phyloP scores from a whole-genome alignment of 208 protist species.

The Trypanosoma cruzi region DNA sequence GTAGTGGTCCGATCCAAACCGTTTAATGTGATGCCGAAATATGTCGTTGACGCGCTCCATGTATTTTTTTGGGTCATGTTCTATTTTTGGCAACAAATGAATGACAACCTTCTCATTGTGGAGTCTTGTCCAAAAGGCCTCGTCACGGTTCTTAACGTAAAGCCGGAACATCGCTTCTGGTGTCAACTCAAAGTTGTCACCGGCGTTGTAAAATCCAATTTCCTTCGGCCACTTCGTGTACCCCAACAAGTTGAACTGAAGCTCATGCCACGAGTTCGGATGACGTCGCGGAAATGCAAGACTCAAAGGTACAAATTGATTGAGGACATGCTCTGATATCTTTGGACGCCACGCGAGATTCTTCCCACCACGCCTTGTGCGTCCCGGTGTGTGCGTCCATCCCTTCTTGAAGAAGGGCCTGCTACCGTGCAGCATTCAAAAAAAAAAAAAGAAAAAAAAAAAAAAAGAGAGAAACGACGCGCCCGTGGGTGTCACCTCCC shows the following conservation, averaged over 20 bases:
- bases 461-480: too few relatives aligned
- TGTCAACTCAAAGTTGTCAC: constrained; percentile 92
- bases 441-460: constrained; percentile 2
- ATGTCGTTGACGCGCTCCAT: constrained; percentile 79
- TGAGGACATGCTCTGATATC: constrained; percentile 59
- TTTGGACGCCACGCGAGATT: constrained; percentile 91
- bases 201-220: constrained; percentile 90
- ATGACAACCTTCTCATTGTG: constrained; percentile 88
- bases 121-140: constrained; percentile 73
- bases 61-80: constrained; percentile 61
- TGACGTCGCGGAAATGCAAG: constrained; percentile 82
- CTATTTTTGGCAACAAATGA: constrained; percentile 76
- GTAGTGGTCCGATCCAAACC: constrained; percentile 89
- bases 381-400: constrained; percentile 87
- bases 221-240: constrained; percentile 93
- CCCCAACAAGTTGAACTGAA: constrained; percentile 80
- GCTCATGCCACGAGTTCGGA: constrained; percentile 85
- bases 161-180: constrained; percentile 80
- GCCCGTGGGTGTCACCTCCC: too few relatives aligned
- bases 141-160: constrained; percentile 64
- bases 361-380: constrained; percentile 83
- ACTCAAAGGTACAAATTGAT: constrained; percentile 83
- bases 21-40: constrained; percentile 84
- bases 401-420: constrained; percentile 79
- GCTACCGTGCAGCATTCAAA: constrained; percentile 67